Evolutionary conservation across 768 basidiomycete genomes (phyloP).

Genomic region (Hortiboletus campestris): DNA sequence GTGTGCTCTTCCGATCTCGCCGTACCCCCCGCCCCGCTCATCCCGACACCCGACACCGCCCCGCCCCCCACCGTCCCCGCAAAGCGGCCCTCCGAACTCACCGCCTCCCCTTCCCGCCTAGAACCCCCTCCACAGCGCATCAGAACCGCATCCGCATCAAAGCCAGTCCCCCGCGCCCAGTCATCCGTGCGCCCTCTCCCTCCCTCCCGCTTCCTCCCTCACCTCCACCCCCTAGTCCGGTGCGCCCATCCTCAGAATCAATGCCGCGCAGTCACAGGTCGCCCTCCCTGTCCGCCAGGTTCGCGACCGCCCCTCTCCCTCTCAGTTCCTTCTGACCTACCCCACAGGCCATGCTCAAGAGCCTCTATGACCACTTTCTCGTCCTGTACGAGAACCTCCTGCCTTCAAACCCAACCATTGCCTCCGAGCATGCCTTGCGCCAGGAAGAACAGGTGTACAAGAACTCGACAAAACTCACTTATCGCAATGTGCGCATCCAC

Average conservation of each 20-base stretch:
- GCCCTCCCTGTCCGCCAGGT: slow-evolving; percentile 76
- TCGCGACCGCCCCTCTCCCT: slow-evolving; percentile 10
- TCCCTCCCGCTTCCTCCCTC: neutral
- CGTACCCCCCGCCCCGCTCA: neutral
- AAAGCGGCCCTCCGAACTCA: slow-evolving; percentile 45
- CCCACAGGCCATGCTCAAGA: slow-evolving; percentile 67
- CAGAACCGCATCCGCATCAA: slow-evolving; percentile 45
- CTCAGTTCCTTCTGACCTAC: neutral
- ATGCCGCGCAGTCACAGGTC: slow-evolving; percentile 67
- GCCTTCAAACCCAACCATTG: slow-evolving; percentile 54
- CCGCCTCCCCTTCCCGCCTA: slow-evolving; percentile 16
- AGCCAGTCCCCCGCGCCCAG: slow-evolving; percentile 41
- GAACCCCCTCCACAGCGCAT: slow-evolving; percentile 69
- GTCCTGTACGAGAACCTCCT: slow-evolving; percentile 62
- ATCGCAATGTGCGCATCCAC: slow-evolving; percentile 64
- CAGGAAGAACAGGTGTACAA: slow-evolving; percentile 82
- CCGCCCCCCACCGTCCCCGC: slow-evolving; percentile 38
- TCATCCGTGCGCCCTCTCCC: slow-evolving; percentile 23
- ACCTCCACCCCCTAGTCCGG: slow-evolving; percentile 42
- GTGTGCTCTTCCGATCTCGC: no score
- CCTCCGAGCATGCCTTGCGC: slow-evolving; percentile 73
- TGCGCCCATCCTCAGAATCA: slow-evolving; percentile 62
- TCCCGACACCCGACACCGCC: slow-evolving; percentile 7
- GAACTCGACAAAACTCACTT: slow-evolving; percentile 72
- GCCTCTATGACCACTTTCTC: slow-evolving; percentile 68